These are phyloP conservation scores for Psilocybe azurescens DNA, from an alignment of 768 basidiomycete genomes.

Conservation along the genomic window DNA sequence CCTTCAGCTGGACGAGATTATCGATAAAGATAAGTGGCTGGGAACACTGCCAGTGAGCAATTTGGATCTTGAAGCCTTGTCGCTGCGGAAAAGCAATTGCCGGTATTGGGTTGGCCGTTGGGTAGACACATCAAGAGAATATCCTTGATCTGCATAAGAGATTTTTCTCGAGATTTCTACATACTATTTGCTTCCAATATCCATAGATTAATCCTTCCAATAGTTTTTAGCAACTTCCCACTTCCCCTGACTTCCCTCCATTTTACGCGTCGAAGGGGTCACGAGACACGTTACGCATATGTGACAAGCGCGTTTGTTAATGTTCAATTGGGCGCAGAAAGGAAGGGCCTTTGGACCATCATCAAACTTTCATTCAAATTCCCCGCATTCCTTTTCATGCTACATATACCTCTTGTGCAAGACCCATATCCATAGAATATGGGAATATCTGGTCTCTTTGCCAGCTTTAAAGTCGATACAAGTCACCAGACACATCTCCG, in stretches of 20 bases:
- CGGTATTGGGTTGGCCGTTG: slow-evolving; percentile 69
- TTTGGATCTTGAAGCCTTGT: slow-evolving; percentile 51
- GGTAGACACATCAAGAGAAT: slow-evolving; percentile 21
- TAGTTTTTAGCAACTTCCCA: too few relatives aligned
- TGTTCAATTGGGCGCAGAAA: background rate
- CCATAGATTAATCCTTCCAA: too few relatives aligned
- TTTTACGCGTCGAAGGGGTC: slow-evolving; percentile 8
- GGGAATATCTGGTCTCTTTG: slow-evolving; percentile 91
- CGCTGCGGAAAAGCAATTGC: slow-evolving; percentile 60
- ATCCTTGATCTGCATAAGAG: too few relatives aligned
- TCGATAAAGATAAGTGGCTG: slow-evolving; percentile 43
- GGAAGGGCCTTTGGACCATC: background rate
- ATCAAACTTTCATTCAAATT: background rate
- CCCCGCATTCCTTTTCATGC: slow-evolving; percentile 11
- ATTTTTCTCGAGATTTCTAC: too few relatives aligned
- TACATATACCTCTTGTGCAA: background rate
- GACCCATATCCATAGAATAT: slow-evolving; percentile 43
- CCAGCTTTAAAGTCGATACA: slow-evolving; percentile 93
- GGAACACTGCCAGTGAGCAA: slow-evolving; percentile 52
- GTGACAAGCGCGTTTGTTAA: slow-evolving; percentile 19
- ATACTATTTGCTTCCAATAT: too few relatives aligned
- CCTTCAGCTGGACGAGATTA: slow-evolving; percentile 52
- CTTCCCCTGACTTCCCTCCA: too few relatives aligned
- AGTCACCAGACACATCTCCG: slow-evolving; percentile 74
- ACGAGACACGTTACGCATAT: slow-evolving; percentile 2